Evolutionary conservation across 352 stramenopile genomes (phyloP).

Genomic region (Saprolegnia diclina): DNA sequence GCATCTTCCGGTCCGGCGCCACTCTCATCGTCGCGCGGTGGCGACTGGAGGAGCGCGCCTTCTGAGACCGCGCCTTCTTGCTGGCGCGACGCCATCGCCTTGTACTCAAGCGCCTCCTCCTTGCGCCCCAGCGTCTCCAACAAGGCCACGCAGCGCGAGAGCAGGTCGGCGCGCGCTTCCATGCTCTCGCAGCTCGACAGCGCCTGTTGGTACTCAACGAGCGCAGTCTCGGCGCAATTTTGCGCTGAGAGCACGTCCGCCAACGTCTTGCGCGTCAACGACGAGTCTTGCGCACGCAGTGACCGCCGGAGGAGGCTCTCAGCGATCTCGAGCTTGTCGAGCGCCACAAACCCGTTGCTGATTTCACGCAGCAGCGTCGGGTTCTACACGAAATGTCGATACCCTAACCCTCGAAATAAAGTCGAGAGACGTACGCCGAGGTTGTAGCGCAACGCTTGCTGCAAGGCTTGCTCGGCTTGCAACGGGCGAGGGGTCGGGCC

Average conservation of each 20-base stretch:
- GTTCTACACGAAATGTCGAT: slow-evolving; percentile 35
- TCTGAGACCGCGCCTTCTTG: slow-evolving; percentile 21
- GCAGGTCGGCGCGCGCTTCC: slow-evolving; percentile 38
- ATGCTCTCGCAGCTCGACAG: slow-evolving; percentile 40
- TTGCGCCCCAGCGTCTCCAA: slow-evolving; percentile 58
- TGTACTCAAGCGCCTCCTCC: slow-evolving; percentile 64
- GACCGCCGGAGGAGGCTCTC: slow-evolving; percentile 61
- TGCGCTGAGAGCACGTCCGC: slow-evolving; percentile 71
- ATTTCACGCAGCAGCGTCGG: slow-evolving; percentile 62
- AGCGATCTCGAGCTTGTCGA: slow-evolving; percentile 67
- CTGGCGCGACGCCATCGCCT: slow-evolving; percentile 40
- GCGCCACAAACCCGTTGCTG: slow-evolving; percentile 72
- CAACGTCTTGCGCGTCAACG: slow-evolving; percentile 65
- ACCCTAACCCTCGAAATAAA: background rate
- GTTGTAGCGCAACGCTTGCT: slow-evolving; percentile 56
- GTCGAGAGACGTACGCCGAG: slow-evolving; percentile 1
- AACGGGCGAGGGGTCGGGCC: slow-evolving; percentile 26
- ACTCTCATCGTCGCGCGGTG: background rate
- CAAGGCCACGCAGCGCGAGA: slow-evolving; percentile 59
- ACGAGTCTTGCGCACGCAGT: slow-evolving; percentile 62
- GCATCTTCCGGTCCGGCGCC: too few relatives aligned
- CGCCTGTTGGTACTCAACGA: slow-evolving; percentile 61
- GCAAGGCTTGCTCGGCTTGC: slow-evolving; percentile 41
- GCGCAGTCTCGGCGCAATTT: slow-evolving; percentile 68
- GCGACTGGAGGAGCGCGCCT: background rate